These are phyloP conservation scores for Zymoseptoria passerinii DNA, from an alignment of 2,329 filamentous ascomycete genomes.

Conservation along the genomic window DNA sequence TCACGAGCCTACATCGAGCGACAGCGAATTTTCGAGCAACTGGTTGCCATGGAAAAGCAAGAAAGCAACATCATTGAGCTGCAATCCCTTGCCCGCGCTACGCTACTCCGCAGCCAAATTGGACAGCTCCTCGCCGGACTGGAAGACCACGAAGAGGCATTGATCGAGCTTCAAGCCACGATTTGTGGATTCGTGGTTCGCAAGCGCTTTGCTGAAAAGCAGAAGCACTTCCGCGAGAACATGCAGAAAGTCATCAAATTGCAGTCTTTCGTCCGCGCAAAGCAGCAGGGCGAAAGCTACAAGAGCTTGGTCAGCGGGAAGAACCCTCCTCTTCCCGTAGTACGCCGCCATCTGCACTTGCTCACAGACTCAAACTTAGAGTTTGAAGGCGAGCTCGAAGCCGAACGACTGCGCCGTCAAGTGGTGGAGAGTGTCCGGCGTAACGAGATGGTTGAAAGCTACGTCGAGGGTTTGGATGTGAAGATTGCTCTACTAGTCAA, in stretches of 20 bases:
- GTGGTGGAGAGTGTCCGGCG: slow-evolving; percentile 96
- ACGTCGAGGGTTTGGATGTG: slow-evolving; percentile 96
- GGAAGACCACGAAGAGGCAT: slow-evolving; percentile 70
- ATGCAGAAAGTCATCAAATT: slow-evolving; percentile 99
- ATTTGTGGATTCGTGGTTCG: slow-evolving; percentile 68
- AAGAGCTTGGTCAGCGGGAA: slow-evolving; percentile 94
- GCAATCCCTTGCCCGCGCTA: slow-evolving; percentile 69
- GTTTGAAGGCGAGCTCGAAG: slow-evolving; percentile 97
- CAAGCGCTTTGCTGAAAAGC: slow-evolving; percentile 70
- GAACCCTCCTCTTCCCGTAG: slow-evolving; percentile 90
- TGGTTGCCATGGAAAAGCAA: slow-evolving; percentile 62
- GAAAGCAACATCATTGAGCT: slow-evolving; percentile 59
- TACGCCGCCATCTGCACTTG: slow-evolving; percentile 96
- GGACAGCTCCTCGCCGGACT: slow-evolving; percentile 67
- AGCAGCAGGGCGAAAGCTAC: slow-evolving; percentile 95
- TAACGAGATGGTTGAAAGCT: slow-evolving; percentile 94
- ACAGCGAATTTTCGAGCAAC: slow-evolving; percentile 51
- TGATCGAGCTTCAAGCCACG: slow-evolving; percentile 66
- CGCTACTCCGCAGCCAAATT: slow-evolving; percentile 66
- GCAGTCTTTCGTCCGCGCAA: slow-evolving; percentile 89
- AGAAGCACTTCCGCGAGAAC: slow-evolving; percentile 83
- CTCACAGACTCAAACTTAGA: slow-evolving; percentile 98
- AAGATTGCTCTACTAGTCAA: slow-evolving; percentile 97
- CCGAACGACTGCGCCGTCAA: slow-evolving; percentile 86
- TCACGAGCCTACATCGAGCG: slow-evolving; percentile 59